These are phyloP conservation scores for Bacidia gigantensis DNA, from an alignment of 495 filamentous ascomycete genomes.

Conservation along the genomic window DNA sequence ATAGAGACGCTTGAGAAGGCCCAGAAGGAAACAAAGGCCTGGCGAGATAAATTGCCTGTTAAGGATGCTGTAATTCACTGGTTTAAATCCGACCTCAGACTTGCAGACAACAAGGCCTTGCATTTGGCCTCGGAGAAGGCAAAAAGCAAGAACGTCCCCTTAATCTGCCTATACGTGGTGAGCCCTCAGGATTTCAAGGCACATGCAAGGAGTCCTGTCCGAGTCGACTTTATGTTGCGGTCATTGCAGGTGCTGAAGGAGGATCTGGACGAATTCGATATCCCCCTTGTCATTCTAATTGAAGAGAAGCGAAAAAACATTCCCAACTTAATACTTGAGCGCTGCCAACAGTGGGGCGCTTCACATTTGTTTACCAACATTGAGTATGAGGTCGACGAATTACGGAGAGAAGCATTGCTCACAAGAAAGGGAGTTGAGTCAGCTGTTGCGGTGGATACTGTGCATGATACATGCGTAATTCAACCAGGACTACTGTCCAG, in stretches of 20 bases:
- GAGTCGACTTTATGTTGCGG: conserved; percentile 69
- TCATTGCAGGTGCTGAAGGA: conserved; percentile 48
- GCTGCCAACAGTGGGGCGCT: conserved; percentile 60
- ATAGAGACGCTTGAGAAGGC: conserved; percentile 47
- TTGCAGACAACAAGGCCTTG: conserved; percentile 60
- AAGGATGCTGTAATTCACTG: conserved; percentile 69
- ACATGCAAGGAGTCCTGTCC: conserved; percentile 55
- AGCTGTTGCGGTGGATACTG: conserved; percentile 47
- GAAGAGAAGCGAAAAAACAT: conserved; percentile 51
- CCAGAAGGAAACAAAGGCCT: conserved; percentile 14
- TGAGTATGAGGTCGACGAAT: conserved; percentile 49
- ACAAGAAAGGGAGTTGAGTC: conserved; percentile 43
- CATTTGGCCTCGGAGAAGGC: conserved; percentile 54
- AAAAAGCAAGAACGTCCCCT: conserved; percentile 44
- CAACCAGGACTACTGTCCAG: conserved; percentile 51
- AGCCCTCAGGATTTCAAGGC: conserved; percentile 80
- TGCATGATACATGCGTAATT: conserved; percentile 75
- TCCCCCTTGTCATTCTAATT: conserved; percentile 66
- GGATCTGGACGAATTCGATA: conserved; percentile 56
- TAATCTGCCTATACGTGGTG: conserved; percentile 67
- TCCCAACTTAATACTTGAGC: conserved; percentile 47
- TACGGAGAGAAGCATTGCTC: conserved; percentile 54
- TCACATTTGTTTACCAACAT: conserved; percentile 45
- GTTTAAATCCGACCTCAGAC: conserved; percentile 77
- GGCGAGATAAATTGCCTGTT: conserved; percentile 25